Percentiles rank a stretch among this genome's conserved stretches.
phyloP scores from a whole-genome alignment of 1,139 yeast species.

The Pichia sp. region DNA sequence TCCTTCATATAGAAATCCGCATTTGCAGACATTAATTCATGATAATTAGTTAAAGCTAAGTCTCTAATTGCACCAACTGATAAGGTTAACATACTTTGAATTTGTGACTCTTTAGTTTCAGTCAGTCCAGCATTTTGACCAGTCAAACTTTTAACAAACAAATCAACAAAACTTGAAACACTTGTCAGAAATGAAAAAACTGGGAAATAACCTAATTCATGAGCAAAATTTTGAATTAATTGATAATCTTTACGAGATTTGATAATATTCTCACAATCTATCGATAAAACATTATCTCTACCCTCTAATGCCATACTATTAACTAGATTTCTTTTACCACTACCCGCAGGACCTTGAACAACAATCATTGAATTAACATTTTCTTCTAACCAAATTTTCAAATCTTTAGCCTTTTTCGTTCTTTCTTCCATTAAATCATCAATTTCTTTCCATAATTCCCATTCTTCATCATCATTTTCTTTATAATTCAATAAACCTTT shows the following conservation, averaged over 20 bases:
- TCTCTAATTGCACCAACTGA: conserved; percentile 68
- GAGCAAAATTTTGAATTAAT: conserved; percentile 62
- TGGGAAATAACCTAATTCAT: conserved; percentile 84
- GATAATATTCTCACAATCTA: conserved; percentile 74
- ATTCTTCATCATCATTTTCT: conserved; percentile 27
- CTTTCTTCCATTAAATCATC: conserved; percentile 67
- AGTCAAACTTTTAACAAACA: conserved; percentile 83
- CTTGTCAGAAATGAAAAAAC: conserved; percentile 90
- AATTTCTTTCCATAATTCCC: conserved; percentile 25
- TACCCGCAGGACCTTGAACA: conserved; percentile 88
- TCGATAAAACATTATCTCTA: conserved; percentile 52
- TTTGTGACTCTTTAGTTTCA: conserved; percentile 78
- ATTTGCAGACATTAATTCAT: conserved; percentile 30
- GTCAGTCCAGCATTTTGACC: conserved; percentile 93
- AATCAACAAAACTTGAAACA: conserved; percentile 70
- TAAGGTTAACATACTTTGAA: conserved; percentile 72
- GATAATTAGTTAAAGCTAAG: conserved; percentile 48
- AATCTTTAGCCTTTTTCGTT: conserved; percentile 55
- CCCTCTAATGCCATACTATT: conserved; percentile 58
- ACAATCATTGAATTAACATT: conserved; percentile 82
- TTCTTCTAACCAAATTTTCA: conserved; percentile 76
- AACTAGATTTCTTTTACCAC: conserved; percentile 83
- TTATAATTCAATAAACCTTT: conserved; percentile 33
- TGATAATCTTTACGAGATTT: conserved; percentile 70
- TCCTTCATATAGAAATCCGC: conserved; percentile 42